Percentiles rank a stretch among this genome's conserved stretches.
These are phyloP conservation scores for Paramyrothecium roridum DNA, from an alignment of 2,329 filamentous ascomycete genomes.

Conservation along the genomic window DNA sequence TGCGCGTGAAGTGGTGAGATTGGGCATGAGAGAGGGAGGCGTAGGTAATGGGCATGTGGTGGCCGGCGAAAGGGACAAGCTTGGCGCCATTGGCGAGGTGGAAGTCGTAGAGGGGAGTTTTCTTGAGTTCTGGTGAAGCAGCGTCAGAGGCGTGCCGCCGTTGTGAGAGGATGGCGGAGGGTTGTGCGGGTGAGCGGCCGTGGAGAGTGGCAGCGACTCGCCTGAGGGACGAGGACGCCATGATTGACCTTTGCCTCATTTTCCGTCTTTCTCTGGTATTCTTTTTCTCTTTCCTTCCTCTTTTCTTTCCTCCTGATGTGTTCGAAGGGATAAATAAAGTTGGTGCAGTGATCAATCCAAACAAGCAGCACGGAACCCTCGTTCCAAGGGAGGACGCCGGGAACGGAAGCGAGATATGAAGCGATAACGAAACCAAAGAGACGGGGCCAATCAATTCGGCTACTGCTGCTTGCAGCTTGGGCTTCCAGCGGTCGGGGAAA, in stretches of 20 bases:
- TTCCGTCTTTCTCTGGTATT: neutral
- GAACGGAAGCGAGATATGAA: neutral
- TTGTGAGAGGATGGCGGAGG: neutral
- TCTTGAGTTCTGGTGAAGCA: conserved; percentile 38
- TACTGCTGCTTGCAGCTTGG: too few species aligned
- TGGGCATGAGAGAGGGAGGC: conserved; percentile 70
- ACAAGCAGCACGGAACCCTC: neutral
- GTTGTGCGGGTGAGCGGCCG: neutral
- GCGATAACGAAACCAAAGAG: neutral
- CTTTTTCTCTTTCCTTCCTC: too few species aligned
- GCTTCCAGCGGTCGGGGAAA: neutral
- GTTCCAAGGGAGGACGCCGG: neutral
- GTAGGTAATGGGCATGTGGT: conserved; percentile 91
- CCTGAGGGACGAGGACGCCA: neutral
- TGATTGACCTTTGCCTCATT: neutral
- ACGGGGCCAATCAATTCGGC: neutral
- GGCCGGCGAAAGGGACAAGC: conserved; percentile 96
- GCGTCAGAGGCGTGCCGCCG: conserved; percentile 23
- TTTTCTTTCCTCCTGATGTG: neutral
- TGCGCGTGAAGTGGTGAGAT: conserved; percentile 86
- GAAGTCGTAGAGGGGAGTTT: conserved; percentile 75
- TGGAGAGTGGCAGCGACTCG: neutral
- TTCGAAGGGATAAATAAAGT: neutral
- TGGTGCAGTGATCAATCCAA: neutral
- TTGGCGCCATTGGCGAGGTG: conserved; percentile 78